These are phyloP conservation scores for Vitis hybrid DNA, from an alignment of 177 flowering plant species.

Conservation along the genomic window DNA sequence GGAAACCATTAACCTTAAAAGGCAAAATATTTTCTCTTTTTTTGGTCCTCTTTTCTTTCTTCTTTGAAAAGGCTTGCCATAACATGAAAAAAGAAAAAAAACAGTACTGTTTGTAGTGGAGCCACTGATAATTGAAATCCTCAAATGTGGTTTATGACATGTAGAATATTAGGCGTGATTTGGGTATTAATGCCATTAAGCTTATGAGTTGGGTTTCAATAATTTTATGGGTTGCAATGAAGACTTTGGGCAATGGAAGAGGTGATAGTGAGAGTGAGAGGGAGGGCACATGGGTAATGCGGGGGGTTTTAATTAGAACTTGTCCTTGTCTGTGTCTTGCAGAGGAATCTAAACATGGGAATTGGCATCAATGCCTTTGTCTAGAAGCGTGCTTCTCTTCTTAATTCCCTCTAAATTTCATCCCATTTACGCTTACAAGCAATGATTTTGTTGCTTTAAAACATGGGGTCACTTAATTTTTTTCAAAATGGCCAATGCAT, in stretches of 20 bases:
- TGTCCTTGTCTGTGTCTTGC: background rate
- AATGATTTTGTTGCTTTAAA: background rate
- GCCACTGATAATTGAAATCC: too few relatives aligned
- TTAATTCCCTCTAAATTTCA: slow-evolving; percentile 3
- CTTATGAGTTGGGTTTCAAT: too few relatives aligned
- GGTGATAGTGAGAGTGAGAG: too few relatives aligned
- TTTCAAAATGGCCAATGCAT: background rate
- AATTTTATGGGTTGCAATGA: too few relatives aligned
- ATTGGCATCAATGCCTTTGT: slow-evolving; percentile 12
- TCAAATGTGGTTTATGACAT: too few relatives aligned
- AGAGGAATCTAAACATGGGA: background rate
- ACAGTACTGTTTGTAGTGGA: too few relatives aligned
- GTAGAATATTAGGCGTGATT: too few relatives aligned
- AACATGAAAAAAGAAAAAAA: too few relatives aligned
- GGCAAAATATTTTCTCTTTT: background rate
- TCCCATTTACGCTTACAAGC: slow-evolving; percentile 3
- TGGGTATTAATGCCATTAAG: too few relatives aligned
- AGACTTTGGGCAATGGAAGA: too few relatives aligned
- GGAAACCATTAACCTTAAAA: background rate
- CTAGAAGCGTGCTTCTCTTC: slow-evolving; percentile 21
- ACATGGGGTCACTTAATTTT: background rate
- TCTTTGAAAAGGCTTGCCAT: background rate
- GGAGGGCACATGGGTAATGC: too few relatives aligned
- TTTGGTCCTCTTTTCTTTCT: background rate
- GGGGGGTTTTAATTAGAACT: too few relatives aligned